phyloP scores from a whole-genome alignment of 2,329 filamentous ascomycete species.

The Cadophora luteo-olivacea region DNA sequence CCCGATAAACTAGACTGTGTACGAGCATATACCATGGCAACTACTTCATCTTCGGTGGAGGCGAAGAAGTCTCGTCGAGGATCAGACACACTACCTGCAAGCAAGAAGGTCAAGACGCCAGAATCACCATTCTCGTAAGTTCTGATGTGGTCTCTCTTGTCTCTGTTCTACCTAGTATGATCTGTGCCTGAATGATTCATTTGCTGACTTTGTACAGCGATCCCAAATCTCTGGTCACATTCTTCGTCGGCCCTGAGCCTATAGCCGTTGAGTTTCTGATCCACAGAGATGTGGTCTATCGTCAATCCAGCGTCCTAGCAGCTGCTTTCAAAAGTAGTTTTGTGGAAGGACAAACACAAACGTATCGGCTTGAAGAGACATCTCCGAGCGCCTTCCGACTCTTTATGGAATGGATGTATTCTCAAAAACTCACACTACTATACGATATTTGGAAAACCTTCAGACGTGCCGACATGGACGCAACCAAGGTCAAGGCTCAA shows the following conservation, averaged over 20 bases:
- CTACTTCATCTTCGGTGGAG: neutral
- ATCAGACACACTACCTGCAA: neutral
- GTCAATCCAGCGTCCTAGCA: slow-evolving; percentile 20
- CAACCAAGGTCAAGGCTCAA: neutral
- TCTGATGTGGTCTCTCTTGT: neutral
- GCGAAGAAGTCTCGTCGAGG: neutral
- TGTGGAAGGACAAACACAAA: slow-evolving; percentile 22
- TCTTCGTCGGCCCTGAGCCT: slow-evolving; percentile 8
- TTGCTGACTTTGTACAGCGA: neutral
- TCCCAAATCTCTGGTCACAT: slow-evolving; percentile 13
- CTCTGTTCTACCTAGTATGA: neutral
- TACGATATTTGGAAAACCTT: too few species aligned
- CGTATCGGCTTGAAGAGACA: slow-evolving; percentile 17
- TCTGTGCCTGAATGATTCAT: neutral
- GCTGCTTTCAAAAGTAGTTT: slow-evolving; percentile 22
- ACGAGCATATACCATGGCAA: neutral
- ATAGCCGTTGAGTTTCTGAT: slow-evolving; percentile 15
- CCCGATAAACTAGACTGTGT: neutral
- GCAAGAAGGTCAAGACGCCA: neutral
- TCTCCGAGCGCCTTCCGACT: neutral
- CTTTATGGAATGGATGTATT: slow-evolving; percentile 25
- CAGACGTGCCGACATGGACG: too few species aligned
- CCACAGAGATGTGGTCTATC: slow-evolving; percentile 26
- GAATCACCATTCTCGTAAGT: neutral
- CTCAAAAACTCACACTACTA: slow-evolving; percentile 1